Base-by-base conservation (phyloP, 2,329 filamentous ascomycete species). In the Chrysoporthe austroafricana region DNA sequence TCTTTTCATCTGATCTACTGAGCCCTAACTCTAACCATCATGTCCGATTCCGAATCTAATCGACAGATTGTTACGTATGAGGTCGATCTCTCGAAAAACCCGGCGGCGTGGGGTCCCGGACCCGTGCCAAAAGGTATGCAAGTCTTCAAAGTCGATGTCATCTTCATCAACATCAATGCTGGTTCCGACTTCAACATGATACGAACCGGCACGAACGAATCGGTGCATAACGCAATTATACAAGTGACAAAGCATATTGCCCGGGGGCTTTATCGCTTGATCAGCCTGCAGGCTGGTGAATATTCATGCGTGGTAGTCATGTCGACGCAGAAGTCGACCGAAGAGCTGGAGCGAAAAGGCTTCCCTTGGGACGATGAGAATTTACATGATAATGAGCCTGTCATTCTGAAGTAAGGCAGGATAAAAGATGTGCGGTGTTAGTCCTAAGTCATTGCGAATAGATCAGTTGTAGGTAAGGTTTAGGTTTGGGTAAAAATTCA, bases 181-280 rank as follows among this genome's bases (percentile, higher is more conserved):
- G 70, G 65, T 7, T 72, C 62, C 26, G 70, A 64, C 54, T 61
- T 60, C 42, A 66, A 36, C 18, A 66, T 66, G 8, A 32, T 58
- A 4, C 14, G 18, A 11, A 58, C 56, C 34, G 56, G 56, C 56
- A 58, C 32, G 16, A 64, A 69, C 39, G 44, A 67, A 21, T 36
- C 56, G 7, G 44, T 64, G 34, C 61, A 67, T 34, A 14, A 39
- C 9, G 68, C 54, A 13, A 16, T 67, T 26, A 44, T 34, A 14
- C 64, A 64, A 18, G 68, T 67, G 4, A 44, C 64, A 36, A 67
- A 65, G 48, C 64, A 69, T 43, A 54, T 66, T 3, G 64, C 52
- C n/a, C 64, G 64, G 14, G 63, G 67, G 4, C 60, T 69, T n/a
- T 69, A 69, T 56, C 59, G 60, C 32, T 26, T 69, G 36, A 44